These are phyloP conservation scores for Suhomyces kilbournensis DNA, from an alignment of 805 yeast genomes.

Conservation along the genomic window DNA sequence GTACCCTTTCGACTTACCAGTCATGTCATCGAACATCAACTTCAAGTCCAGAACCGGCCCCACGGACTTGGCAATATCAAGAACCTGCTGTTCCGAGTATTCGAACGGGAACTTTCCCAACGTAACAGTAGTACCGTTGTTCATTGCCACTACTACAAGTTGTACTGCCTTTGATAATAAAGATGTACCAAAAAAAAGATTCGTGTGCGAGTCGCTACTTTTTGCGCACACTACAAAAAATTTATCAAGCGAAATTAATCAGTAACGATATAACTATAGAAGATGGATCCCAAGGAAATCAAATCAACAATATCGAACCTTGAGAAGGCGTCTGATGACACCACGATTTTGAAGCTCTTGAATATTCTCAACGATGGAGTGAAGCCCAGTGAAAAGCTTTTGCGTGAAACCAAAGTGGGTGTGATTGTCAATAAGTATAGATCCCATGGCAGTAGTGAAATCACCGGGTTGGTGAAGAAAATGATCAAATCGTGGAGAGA, in stretches of 20 bases:
- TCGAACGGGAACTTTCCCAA: conserved; percentile 91
- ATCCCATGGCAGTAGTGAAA: conserved; percentile 61
- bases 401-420: conserved; percentile 95
- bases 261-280: background rate
- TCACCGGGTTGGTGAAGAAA: conserved; percentile 69
- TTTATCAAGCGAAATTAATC: background rate
- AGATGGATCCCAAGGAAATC: conserved; percentile 73
- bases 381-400: conserved; percentile 76
- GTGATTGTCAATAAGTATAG: conserved; percentile 90
- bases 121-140: conserved; percentile 41
- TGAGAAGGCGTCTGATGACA: conserved; percentile 67
- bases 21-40: conserved; percentile 79
- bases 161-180: background rate
- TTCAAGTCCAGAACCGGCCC: conserved; percentile 81
- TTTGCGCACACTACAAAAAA: conserved; percentile 2
- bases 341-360: conserved; percentile 64
- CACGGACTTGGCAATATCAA: conserved; percentile 77
- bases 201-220: background rate
- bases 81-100: conserved; percentile 90
- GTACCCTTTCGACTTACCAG: conserved; percentile 88
- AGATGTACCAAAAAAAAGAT: background rate
- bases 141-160: background rate
- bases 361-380: conserved; percentile 66
- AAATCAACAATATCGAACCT: conserved; percentile 64
- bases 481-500: conserved; percentile 91